These are phyloP conservation scores for Scheffersomyces parashehatae DNA, from an alignment of 1,139 yeast species.

Conservation along the genomic window DNA sequence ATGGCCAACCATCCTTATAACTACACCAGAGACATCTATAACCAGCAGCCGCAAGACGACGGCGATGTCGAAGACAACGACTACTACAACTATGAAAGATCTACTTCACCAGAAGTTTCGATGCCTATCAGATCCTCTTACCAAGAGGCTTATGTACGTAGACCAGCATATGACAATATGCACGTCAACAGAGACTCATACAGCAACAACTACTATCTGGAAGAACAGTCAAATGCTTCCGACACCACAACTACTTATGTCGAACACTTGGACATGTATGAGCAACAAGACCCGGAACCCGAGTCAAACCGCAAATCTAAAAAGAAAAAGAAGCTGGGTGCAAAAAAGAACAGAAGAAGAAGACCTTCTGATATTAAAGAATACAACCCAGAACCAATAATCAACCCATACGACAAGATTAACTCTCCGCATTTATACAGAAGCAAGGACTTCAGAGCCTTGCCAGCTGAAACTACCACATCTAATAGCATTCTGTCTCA, in stretches of 20 bases:
- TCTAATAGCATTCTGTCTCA: constrained; percentile 1
- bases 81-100: no score
- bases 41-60: constrained; percentile 8
- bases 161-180: no score
- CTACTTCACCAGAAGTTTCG: no score
- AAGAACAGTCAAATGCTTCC: constrained; percentile 6
- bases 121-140: no score
- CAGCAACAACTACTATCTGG: constrained; percentile 4
- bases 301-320: neutral
- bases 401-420: neutral
- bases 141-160: no score
- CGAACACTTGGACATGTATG: constrained; percentile 5
- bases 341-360: constrained; percentile 2
- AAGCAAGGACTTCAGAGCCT: neutral
- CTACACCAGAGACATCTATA: constrained; percentile 9
- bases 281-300: constrained; percentile 3
- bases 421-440: neutral
- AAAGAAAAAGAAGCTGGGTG: constrained; percentile 2
- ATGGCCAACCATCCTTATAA: neutral
- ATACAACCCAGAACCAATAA: neutral
- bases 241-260: constrained; percentile 11
- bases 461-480: neutral
- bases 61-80: constrained; percentile 4
- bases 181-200: constrained; percentile 1
- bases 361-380: neutral